Conservation (phyloP, 441 rosid genomes). For the Eruca vesicaria region DNA sequence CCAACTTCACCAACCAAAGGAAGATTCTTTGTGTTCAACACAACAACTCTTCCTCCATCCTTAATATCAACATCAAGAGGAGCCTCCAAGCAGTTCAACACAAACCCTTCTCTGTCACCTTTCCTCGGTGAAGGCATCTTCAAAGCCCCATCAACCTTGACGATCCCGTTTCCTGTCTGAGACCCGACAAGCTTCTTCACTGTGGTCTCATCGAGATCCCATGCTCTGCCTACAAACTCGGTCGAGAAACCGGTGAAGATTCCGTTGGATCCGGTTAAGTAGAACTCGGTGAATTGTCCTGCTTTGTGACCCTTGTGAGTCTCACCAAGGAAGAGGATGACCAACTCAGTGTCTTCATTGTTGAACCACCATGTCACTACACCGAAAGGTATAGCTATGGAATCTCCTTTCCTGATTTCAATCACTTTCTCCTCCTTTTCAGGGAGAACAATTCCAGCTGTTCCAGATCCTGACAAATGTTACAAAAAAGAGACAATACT, state of each 20-base stretch:
- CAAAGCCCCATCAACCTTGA: constrained; percentile 45
- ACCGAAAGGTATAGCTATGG: constrained; percentile 84
- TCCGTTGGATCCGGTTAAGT: constrained; percentile 61
- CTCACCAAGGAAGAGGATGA: constrained; percentile 70
- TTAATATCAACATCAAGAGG: constrained; percentile 68
- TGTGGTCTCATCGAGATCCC: constrained; percentile 49
- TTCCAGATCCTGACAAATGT: constrained; percentile 52
- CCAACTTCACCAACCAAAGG: constrained; percentile 81
- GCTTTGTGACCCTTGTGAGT: constrained; percentile 69
- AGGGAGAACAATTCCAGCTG: constrained; percentile 81
- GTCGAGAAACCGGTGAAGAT: constrained; percentile 71
- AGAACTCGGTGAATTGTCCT: constrained; percentile 73
- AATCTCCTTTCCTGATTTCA: constrained; percentile 68
- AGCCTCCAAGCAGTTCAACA: constrained; percentile 70
- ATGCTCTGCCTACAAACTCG: constrained; percentile 67
- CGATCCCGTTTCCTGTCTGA: constrained; percentile 55
- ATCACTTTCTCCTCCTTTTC: constrained; percentile 74
- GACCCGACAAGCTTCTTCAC: constrained; percentile 51
- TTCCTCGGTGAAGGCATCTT: constrained; percentile 61
- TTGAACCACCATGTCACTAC: constrained; percentile 82
- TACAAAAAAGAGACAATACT: not conserved
- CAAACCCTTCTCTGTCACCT: constrained; percentile 61
- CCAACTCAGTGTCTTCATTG: constrained; percentile 60
- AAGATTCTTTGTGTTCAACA: constrained; percentile 68
- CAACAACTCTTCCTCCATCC: constrained; percentile 73